phyloP scores from a whole-genome alignment of 257 asterid species.

The Petrea volubilis region DNA sequence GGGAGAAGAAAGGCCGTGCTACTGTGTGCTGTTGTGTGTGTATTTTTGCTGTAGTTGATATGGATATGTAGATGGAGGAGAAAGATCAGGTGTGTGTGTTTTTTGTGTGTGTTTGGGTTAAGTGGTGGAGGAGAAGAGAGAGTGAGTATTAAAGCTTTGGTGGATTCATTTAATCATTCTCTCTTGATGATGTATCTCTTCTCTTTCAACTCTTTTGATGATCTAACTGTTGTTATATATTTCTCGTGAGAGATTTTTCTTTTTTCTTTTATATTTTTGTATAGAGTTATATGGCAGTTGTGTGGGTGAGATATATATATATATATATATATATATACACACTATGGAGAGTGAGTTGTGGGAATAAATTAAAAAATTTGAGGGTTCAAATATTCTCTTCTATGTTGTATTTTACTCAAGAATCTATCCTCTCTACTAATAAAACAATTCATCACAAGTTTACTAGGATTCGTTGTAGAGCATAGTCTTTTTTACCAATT shows the following conservation, averaged over 20 bases:
- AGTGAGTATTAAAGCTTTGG: slow-evolving; percentile 8
- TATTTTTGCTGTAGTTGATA: slow-evolving; percentile 31
- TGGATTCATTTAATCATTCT: slow-evolving; percentile 31
- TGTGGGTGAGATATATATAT: slow-evolving; percentile 39
- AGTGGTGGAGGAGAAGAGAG: slow-evolving; percentile 17
- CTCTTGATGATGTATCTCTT: neutral
- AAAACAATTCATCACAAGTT: no score
- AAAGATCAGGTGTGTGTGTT: neutral
- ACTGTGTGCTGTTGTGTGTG: slow-evolving; percentile 31
- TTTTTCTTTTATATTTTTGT: neutral
- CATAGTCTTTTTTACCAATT: no score
- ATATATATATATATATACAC: no score
- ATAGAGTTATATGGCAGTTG: slow-evolving; percentile 18
- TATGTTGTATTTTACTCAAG: no score
- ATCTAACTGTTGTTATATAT: slow-evolving; percentile 30
- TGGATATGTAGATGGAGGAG: slow-evolving; percentile 13
- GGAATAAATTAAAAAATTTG: no score
- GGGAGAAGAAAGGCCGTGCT: neutral
- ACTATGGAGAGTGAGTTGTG: no score
- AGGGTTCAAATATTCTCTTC: no score
- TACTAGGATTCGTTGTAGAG: no score
- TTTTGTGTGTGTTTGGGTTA: neutral
- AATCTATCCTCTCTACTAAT: no score
- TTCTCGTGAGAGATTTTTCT: slow-evolving; percentile 29
- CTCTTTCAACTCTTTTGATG: slow-evolving; percentile 16